Conservation (phyloP, 192 early-diverging fungal genomes). For the Backusella tuberculispora region DNA sequence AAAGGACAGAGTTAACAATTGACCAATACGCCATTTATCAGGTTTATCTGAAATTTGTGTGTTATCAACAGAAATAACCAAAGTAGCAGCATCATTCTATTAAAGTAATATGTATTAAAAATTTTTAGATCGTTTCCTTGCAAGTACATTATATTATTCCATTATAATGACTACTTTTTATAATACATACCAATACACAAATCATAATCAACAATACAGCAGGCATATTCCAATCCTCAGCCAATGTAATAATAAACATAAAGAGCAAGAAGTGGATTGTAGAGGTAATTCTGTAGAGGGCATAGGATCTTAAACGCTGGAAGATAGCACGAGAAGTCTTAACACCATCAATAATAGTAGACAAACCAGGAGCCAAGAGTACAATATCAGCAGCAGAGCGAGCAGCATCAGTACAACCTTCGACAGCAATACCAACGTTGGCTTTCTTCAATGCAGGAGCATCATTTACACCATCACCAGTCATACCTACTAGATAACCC, state of each 20-base stretch:
- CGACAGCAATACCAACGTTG: constrained; percentile 93
- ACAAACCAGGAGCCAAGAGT: constrained; percentile 80
- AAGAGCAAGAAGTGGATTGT: constrained; percentile 94
- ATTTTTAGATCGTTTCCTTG: not conserved
- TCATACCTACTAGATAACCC: constrained; percentile 83
- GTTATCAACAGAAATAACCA: constrained; percentile 93
- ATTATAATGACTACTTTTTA: not conserved
- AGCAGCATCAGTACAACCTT: constrained; percentile 91
- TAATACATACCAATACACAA: constrained; percentile 66
- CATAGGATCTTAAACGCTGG: constrained; percentile 89
- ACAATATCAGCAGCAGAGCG: constrained; percentile 94
- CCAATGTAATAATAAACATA: constrained; percentile 88
- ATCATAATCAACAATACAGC: constrained; percentile 85
- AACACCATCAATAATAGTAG: constrained; percentile 89
- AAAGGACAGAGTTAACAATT: constrained; percentile 79
- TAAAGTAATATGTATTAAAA: not conserved
- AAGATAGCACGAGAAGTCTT: constrained; percentile 87
- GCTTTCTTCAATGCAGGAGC: constrained; percentile 95
- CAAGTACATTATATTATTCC: not conserved
- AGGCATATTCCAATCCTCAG: constrained; percentile 81
- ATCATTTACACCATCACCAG: constrained; percentile 96
- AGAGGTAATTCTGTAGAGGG: constrained; percentile 90
- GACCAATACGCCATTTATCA: constrained; percentile 94
- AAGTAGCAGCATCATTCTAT: constrained; percentile 79
- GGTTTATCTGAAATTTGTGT: constrained; percentile 83